Evolutionary conservation across 768 basidiomycete genomes (phyloP).

Genomic region (Boletus tomentosulus): DNA sequence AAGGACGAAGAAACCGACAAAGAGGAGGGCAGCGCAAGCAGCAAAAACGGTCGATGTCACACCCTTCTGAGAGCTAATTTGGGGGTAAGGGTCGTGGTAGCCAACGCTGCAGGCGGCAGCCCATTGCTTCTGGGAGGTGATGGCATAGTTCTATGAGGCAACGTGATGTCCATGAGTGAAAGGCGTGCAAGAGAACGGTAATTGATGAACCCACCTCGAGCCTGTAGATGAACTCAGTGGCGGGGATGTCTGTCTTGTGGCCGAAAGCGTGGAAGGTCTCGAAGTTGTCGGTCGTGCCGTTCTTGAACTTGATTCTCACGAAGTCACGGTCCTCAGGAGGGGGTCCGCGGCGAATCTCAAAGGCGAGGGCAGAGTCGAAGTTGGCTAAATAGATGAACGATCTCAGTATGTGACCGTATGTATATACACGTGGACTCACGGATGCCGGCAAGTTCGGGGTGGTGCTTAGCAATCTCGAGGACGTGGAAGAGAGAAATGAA

Average conservation of each 20-base stretch:
- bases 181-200: neutral
- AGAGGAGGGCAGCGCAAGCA: conserved; percentile 34
- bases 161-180: conserved; percentile 2
- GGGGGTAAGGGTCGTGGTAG: conserved; percentile 30
- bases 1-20: conserved; percentile 31
- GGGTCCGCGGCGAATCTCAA: conserved; percentile 74
- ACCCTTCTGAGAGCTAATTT: conserved; percentile 30
- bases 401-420: conserved; percentile 10
- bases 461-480: conserved; percentile 53
- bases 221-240: conserved; percentile 83
- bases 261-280: conserved; percentile 70
- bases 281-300: conserved; percentile 66
- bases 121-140: conserved; percentile 44
- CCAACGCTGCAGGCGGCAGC: conserved; percentile 36
- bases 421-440: conserved; percentile 43
- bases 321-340: conserved; percentile 77
- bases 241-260: conserved; percentile 69
- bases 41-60: conserved; percentile 31
- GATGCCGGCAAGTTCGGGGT: conserved; percentile 58
- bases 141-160: conserved; percentile 38
- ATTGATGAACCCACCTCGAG: conserved; percentile 50
- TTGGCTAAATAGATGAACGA: conserved; percentile 45
- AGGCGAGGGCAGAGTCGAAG: conserved; percentile 67
- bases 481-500: conserved; percentile 87
- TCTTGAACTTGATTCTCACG: conserved; percentile 81